phyloP scores from a whole-genome alignment of 345 rosid species.

The Murraya koenigii region DNA sequence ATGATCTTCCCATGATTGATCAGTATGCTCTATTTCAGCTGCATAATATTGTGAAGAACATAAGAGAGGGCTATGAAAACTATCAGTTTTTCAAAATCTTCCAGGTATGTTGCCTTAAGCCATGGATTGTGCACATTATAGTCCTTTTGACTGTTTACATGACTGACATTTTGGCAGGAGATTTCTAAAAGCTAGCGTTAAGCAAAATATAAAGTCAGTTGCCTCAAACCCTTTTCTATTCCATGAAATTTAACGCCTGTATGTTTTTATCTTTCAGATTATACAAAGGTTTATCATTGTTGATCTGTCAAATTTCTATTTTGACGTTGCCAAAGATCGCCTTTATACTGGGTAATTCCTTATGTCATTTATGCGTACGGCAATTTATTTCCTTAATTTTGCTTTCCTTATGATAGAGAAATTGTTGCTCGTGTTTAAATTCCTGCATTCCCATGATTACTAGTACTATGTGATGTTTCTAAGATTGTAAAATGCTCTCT shows the following conservation, averaged over 20 bases:
- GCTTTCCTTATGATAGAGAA: not conserved
- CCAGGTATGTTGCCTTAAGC: slow-evolving; percentile 49
- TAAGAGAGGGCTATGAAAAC: slow-evolving; percentile 70
- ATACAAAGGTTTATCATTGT: slow-evolving; percentile 82
- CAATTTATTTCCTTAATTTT: not conserved
- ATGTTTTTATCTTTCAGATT: slow-evolving; percentile 48
- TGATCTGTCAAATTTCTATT: slow-evolving; percentile 92
- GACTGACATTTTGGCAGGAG: not conserved
- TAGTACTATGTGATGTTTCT: not conserved
- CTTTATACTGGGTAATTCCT: slow-evolving; percentile 85
- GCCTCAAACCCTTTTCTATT: not conserved
- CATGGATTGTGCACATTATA: not conserved
- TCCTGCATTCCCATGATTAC: not conserved
- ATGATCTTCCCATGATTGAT: slow-evolving; percentile 86
- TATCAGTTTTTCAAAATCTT: slow-evolving; percentile 88
- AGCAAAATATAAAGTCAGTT: not conserved
- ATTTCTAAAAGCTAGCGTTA: not conserved
- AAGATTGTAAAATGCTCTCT: not conserved
- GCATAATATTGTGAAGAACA: slow-evolving; percentile 73
- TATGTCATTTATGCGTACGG: slow-evolving; percentile 4
- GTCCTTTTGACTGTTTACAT: not conserved
- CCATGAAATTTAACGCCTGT: not conserved
- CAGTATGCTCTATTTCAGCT: slow-evolving; percentile 85
- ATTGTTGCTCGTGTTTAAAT: not conserved
- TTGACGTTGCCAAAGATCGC: slow-evolving; percentile 93